Base-by-base conservation (phyloP, 345 rosid species). In the Turritis glabra region DNA sequence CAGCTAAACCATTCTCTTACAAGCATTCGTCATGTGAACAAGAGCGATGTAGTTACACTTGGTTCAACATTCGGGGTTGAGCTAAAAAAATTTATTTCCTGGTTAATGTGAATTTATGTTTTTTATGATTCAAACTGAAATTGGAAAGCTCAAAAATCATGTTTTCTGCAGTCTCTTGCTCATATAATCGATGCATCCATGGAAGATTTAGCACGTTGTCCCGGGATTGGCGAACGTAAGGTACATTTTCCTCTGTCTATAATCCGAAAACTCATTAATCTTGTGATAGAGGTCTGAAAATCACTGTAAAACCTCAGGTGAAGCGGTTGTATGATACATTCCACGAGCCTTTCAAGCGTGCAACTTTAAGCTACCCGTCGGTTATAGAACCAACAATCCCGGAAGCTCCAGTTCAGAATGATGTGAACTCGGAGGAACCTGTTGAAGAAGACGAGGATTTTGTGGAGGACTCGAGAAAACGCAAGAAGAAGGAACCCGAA, bases 171-270 rank as follows among this genome's bases (percentile, higher is more conserved):
- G 99, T 92, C 97, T 64, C 90, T 89, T 74, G 83, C 93, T 22
- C 84, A 86, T 86, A 79, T 92, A 52, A 89, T 95, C 74, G 99
- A 95, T 79, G 97, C 97, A 67, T 92, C 94, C 3, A 87, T 87
- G 99, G 97, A 92, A 79, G 97, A 92, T 80, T 78, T 92, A 73
- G 91, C 99, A 71, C 84, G 90, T 37, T 92, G 97, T 79, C 99
- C 99, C 9, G 99, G 97, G 74, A 90, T 92, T 30, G 97, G 97
- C 23, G 97, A 92, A 76, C 87, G 96, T 56, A 95, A 95, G 97
- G 99, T 92, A 77, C 38, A 17, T 9, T 38, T 37, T 12, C 15
- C 13, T 22, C 15, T 25, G 3, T 11, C 9, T 44, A 62, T 22
- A 11, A 33, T 25, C 51, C 7, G 0, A 22, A 27, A 67, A 5